A percentile compares a stretch with the other conserved stretches of the same genome.
These are phyloP conservation scores for Aureobasidium sp. DNA, from an alignment of 2,329 filamentous ascomycete genomes.

Conservation along the genomic window DNA sequence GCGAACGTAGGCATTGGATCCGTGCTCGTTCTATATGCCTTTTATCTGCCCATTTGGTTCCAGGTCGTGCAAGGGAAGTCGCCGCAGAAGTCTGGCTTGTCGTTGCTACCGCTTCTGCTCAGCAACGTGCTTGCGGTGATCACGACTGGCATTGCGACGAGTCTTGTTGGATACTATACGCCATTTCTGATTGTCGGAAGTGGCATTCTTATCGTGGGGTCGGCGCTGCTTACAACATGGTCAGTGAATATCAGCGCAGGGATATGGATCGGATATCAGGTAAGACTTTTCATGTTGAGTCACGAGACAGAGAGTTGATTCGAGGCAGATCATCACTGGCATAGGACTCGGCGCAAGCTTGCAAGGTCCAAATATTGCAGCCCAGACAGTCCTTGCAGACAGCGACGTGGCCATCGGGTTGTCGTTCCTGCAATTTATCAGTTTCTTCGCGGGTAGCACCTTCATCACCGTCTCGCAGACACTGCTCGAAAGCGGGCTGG, in stretches of 20 bases:
- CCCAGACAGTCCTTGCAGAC: conserved; percentile 33
- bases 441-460: conserved; percentile 36
- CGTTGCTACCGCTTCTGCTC: conserved; percentile 36
- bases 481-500: conserved; percentile 37
- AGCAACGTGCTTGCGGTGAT: conserved; percentile 36
- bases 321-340: conserved; percentile 21
- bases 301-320: conserved; percentile 1
- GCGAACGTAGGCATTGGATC: conserved; percentile 33
- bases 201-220: conserved; percentile 35
- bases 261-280: conserved; percentile 19
- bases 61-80: conserved; percentile 40
- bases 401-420: conserved; percentile 35
- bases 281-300: conserved; percentile 17
- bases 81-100: conserved; percentile 34
- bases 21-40: conserved; percentile 39
- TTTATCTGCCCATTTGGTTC: conserved; percentile 26
- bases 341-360: conserved; percentile 37
- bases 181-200: conserved; percentile 37
- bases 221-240: conserved; percentile 32
- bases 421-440: conserved; percentile 37
- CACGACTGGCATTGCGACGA: conserved; percentile 29
- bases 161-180: conserved; percentile 38
- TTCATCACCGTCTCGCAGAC: conserved; percentile 39
- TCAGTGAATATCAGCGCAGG: conserved; percentile 12
- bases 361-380: conserved; percentile 35